Evolutionary conservation across 2,329 filamentous ascomycete genomes (phyloP).

Genomic region (Trichophaea hybrida): DNA sequence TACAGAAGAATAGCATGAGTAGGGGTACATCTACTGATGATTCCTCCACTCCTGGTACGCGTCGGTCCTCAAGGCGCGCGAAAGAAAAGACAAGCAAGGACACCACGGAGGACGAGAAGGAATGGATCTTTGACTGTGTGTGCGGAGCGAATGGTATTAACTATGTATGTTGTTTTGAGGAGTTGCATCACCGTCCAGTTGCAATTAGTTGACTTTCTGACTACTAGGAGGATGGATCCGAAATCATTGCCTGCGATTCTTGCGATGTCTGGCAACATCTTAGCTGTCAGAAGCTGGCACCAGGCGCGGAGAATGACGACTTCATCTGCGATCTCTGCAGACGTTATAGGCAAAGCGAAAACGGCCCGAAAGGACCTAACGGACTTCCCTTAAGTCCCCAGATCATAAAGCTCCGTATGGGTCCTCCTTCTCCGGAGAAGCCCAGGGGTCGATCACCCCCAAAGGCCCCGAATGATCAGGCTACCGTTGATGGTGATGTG

Average conservation of each 20-base stretch:
- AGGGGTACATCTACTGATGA: background rate
- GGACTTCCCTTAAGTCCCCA: background rate
- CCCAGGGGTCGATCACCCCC: background rate
- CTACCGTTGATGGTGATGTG: background rate
- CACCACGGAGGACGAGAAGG: constrained; percentile 45
- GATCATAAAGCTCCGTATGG: constrained; percentile 1
- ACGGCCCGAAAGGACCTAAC: background rate
- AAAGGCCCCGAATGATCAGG: background rate
- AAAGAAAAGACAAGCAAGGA: constrained; percentile 41
- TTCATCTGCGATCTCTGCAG: constrained; percentile 64
- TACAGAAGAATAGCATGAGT: background rate
- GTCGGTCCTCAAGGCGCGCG: constrained; percentile 31
- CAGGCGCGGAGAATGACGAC: constrained; percentile 70
- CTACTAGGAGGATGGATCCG: constrained; percentile 66
- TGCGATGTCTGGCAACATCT: constrained; percentile 97
- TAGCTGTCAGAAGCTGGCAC: constrained; percentile 68
- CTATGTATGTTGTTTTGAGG: constrained; percentile 3
- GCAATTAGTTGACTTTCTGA: background rate
- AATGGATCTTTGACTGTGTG: constrained; percentile 90
- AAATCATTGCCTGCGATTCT: constrained; percentile 83
- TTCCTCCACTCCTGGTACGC: constrained; percentile 15
- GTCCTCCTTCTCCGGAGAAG: background rate
- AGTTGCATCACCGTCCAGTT: constrained; percentile 12
- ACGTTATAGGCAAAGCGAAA: background rate
- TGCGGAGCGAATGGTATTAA: constrained; percentile 67